phyloP scores from a whole-genome alignment of 345 rosid species.

The Linum trigynum region DNA sequence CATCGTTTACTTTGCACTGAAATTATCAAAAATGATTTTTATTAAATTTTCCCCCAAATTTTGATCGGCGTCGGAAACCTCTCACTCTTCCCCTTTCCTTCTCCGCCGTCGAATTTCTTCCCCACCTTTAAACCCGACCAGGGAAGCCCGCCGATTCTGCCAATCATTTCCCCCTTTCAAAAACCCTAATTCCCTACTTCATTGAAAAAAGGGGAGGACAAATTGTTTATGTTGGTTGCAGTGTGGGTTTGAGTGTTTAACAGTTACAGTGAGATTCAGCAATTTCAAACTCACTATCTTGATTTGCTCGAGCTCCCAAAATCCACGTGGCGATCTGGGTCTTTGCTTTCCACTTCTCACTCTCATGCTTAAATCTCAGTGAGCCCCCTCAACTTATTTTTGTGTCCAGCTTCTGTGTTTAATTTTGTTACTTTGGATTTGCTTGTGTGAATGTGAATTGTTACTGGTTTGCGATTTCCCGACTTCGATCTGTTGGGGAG shows the following conservation, averaged over 20 bases:
- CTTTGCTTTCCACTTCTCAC: constrained; percentile 29
- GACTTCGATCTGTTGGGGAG: constrained; percentile 3
- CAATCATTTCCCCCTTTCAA: constrained; percentile 4
- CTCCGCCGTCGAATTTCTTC: constrained; percentile 30
- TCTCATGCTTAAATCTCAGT: constrained; percentile 43
- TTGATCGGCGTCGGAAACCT: constrained; percentile 42
- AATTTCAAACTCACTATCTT: constrained; percentile 25
- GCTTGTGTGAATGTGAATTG: constrained; percentile 4
- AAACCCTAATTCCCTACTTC: constrained; percentile 12
- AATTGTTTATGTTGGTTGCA: constrained; percentile 10
- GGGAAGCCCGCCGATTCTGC: constrained; percentile 1
- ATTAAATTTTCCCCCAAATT: constrained; percentile 20
- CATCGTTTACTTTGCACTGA: constrained; percentile 34
- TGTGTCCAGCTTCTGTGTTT: not conserved
- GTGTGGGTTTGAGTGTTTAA: constrained; percentile 9
- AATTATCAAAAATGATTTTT: constrained; percentile 18
- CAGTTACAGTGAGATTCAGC: constrained; percentile 25
- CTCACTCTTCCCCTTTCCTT: constrained; percentile 8
- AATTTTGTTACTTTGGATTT: constrained; percentile 9
- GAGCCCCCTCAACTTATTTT: constrained; percentile 16
- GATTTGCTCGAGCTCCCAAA: constrained; percentile 45
- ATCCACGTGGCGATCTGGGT: constrained; percentile 58
- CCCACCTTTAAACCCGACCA: constrained; percentile 1
- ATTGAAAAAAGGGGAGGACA: not conserved
- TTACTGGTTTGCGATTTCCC: constrained; percentile 6